These are phyloP conservation scores for Emiliania huxleyi DNA, from an alignment of 78 protist species.

Conservation along the genomic window DNA sequence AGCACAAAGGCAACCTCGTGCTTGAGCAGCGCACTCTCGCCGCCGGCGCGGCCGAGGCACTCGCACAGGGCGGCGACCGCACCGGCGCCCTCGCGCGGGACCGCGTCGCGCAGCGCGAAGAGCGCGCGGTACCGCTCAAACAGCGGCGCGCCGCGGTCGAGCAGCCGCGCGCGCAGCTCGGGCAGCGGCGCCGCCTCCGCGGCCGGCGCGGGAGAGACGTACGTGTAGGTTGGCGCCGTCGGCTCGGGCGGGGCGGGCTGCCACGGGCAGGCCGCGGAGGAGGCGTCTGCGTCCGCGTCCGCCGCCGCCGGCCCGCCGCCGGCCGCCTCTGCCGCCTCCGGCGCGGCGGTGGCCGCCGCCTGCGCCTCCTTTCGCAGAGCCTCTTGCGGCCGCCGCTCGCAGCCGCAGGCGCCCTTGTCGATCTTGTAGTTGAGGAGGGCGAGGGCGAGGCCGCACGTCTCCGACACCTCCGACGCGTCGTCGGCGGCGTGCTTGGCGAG, in stretches of 20 bases:
- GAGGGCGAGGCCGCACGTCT: conserved; percentile 26
- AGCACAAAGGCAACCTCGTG: conserved; percentile 43
- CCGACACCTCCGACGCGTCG: background rate
- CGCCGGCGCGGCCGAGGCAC: background rate
- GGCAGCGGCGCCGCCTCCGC: background rate
- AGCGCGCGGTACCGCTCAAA: conserved; percentile 21
- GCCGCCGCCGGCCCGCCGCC: too few species aligned
- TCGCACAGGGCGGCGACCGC: conserved; percentile 2
- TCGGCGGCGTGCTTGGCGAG: background rate
- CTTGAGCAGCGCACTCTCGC: background rate
- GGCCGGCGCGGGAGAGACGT: background rate
- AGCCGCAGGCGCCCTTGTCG: background rate
- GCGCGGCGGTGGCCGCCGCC: background rate
- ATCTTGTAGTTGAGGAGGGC: background rate
- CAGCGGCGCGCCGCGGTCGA: background rate
- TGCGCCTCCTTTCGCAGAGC: background rate
- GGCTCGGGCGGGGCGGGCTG: too few species aligned
- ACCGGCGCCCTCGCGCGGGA: background rate
- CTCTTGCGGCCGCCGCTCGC: background rate
- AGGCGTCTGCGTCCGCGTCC: too few species aligned
- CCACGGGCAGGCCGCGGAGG: too few species aligned
- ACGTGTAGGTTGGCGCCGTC: background rate
- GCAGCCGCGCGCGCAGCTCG: background rate
- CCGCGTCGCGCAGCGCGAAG: conserved; percentile 30
- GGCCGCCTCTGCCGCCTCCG: too few species aligned